A percentile compares a stretch with the other conserved stretches of the same genome.
Evolutionary conservation across 2,329 filamentous ascomycete species (phyloP).

Genomic region (Penicillium sp.): DNA sequence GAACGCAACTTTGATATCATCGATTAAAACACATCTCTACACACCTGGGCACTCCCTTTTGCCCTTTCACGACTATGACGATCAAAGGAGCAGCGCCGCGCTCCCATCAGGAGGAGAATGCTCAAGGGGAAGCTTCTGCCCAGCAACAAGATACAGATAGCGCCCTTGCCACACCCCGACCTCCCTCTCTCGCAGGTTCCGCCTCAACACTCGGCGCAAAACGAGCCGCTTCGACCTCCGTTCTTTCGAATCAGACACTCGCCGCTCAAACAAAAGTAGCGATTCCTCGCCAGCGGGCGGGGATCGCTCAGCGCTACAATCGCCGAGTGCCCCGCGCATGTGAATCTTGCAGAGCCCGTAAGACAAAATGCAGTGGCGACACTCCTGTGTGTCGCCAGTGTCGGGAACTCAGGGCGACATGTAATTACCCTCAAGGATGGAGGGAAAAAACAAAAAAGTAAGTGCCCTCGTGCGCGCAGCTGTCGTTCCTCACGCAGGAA

Average conservation of each 20-base stretch:
- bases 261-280: slow-evolving; percentile 23
- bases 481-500: neutral
- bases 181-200: slow-evolving; percentile 13
- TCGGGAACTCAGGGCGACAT: slow-evolving; percentile 35
- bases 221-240: neutral
- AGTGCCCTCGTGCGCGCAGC: neutral
- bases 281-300: slow-evolving; percentile 33
- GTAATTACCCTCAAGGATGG: slow-evolving; percentile 42
- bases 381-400: slow-evolving; percentile 41
- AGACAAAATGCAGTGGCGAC: slow-evolving; percentile 44
- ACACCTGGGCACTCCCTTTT: neutral
- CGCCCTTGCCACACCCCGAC: neutral
- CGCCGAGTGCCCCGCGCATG: slow-evolving; percentile 34
- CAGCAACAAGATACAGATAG: neutral
- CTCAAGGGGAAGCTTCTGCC: neutral
- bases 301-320: slow-evolving; percentile 20
- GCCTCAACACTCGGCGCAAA: slow-evolving; percentile 6
- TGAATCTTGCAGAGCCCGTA: slow-evolving; percentile 40
- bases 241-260: neutral
- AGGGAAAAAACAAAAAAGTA: slow-evolving; percentile 43
- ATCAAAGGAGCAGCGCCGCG: slow-evolving; percentile 9
- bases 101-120: neutral
- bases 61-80: slow-evolving; percentile 16
- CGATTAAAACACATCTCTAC: neutral
- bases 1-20: slow-evolving; percentile 4